A percentile compares a stretch with the other conserved stretches of the same genome.
phyloP scores from a whole-genome alignment of 208 protist species.

The Lotmaria passim region DNA sequence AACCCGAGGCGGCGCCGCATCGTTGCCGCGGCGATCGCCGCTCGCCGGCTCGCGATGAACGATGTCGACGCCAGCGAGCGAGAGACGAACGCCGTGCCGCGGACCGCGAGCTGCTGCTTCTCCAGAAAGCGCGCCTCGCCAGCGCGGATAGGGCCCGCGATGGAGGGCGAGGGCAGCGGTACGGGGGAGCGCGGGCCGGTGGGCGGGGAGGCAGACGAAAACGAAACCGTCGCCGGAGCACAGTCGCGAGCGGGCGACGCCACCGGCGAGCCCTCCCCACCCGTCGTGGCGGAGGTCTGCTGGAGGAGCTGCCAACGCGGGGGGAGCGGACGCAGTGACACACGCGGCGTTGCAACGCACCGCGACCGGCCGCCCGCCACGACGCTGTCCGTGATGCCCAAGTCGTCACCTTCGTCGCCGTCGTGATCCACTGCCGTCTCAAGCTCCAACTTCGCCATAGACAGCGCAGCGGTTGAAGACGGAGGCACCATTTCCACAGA shows the following conservation, averaged over 20 bases:
- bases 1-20: conserved; percentile 19
- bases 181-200: conserved; percentile 3
- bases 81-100: conserved; percentile 34
- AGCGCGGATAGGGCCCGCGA: conserved; percentile 26
- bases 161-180: conserved; percentile 9
- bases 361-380: conserved; percentile 9
- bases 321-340: conserved; percentile 13
- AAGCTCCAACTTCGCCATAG: conserved; percentile 8
- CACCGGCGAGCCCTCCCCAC: background rate
- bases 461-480: background rate
- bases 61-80: conserved; percentile 44
- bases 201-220: background rate
- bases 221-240: background rate
- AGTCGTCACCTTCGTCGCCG: conserved; percentile 8
- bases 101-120: conserved; percentile 34
- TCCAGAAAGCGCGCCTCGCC: conserved; percentile 46
- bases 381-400: background rate
- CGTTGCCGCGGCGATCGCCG: conserved; percentile 29
- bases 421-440: background rate
- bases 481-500: background rate
- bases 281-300: background rate
- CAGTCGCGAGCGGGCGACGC: background rate
- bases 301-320: conserved; percentile 21
- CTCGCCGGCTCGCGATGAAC: conserved; percentile 47
- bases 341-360: conserved; percentile 11